These are phyloP conservation scores for Erysimum cheiranthoides DNA, from an alignment of 345 rosid genomes.

Conservation along the genomic window DNA sequence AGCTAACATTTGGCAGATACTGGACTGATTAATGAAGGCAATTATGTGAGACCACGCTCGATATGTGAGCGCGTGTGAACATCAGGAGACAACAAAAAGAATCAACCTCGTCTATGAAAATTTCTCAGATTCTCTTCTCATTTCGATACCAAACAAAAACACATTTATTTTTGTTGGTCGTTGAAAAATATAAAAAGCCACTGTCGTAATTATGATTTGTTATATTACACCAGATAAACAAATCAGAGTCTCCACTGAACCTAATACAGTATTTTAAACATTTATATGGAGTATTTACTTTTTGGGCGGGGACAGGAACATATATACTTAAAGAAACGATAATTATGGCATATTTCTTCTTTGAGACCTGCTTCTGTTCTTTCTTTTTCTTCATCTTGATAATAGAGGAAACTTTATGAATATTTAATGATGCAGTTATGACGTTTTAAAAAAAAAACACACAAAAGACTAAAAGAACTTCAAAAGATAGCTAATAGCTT, in stretches of 20 bases:
- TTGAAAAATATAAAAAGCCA: slow-evolving; percentile 26
- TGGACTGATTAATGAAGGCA: slow-evolving; percentile 16
- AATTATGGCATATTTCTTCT: slow-evolving; percentile 33
- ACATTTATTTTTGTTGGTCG: slow-evolving; percentile 9
- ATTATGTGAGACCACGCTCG: slow-evolving; percentile 22
- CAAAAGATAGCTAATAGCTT: background rate
- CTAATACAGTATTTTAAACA: slow-evolving; percentile 10
- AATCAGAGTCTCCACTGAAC: slow-evolving; percentile 43
- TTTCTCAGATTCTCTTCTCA: slow-evolving; percentile 40
- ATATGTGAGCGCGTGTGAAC: slow-evolving; percentile 15
- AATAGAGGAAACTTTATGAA: background rate
- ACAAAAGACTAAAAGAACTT: background rate
- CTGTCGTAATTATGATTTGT: slow-evolving; percentile 39
- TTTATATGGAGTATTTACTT: background rate
- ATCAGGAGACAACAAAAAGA: slow-evolving; percentile 31
- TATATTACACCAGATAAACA: slow-evolving; percentile 21
- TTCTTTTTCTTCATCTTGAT: background rate
- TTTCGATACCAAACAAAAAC: slow-evolving; percentile 39
- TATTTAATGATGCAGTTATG: slow-evolving; percentile 11
- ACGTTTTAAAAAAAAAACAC: background rate
- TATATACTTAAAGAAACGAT: slow-evolving; percentile 22
- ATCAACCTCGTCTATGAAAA: slow-evolving; percentile 50
- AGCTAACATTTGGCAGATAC: slow-evolving; percentile 19
- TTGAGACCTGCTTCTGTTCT: slow-evolving; percentile 25
- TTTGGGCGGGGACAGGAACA: slow-evolving; percentile 32